Percentiles rank a stretch among this genome's conserved stretches.
These are phyloP conservation scores for Porogramme epimiltina DNA, from an alignment of 1,284 basidiomycete genomes.

Conservation along the genomic window DNA sequence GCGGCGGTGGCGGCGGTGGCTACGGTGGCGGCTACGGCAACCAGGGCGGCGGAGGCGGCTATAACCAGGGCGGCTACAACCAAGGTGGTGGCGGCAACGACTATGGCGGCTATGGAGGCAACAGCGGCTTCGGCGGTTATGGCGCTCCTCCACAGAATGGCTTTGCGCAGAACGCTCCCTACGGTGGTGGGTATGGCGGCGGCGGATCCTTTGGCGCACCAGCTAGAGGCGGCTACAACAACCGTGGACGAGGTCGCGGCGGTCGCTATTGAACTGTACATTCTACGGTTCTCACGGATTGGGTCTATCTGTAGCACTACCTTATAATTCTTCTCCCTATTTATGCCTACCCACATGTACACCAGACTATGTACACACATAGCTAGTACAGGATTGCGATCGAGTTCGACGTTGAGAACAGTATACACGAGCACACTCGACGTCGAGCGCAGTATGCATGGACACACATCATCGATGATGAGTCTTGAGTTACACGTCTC, in stretches of 20 bases:
- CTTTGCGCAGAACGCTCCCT: no score
- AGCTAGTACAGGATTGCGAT: slow-evolving; percentile 23
- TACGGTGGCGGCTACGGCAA: slow-evolving; percentile 29
- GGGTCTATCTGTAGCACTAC: slow-evolving; percentile 8
- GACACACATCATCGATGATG: no score
- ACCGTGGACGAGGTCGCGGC: slow-evolving; percentile 43
- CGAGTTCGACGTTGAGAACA: slow-evolving; percentile 21
- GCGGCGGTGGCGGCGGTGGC: slow-evolving; percentile 22
- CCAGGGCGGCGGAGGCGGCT: slow-evolving; percentile 24
- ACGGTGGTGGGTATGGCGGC: slow-evolving; percentile 30
- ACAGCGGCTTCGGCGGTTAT: slow-evolving; percentile 23
- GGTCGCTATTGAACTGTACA: slow-evolving; percentile 36
- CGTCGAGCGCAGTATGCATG: no score
- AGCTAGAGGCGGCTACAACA: slow-evolving; percentile 25
- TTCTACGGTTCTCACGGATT: neutral
- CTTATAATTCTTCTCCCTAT: slow-evolving; percentile 16
- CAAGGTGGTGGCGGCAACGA: slow-evolving; percentile 22
- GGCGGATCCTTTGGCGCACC: slow-evolving; percentile 22
- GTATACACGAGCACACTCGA: no score
- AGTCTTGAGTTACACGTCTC: no score
- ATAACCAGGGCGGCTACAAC: slow-evolving; percentile 31
- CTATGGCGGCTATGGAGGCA: slow-evolving; percentile 23
- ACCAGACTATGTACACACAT: slow-evolving; percentile 1
- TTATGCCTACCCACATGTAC: slow-evolving; percentile 15
- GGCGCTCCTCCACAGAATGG: slow-evolving; percentile 18